phyloP scores from a whole-genome alignment of 164 flowering plant genomes.

The Liriodendron chinense region DNA sequence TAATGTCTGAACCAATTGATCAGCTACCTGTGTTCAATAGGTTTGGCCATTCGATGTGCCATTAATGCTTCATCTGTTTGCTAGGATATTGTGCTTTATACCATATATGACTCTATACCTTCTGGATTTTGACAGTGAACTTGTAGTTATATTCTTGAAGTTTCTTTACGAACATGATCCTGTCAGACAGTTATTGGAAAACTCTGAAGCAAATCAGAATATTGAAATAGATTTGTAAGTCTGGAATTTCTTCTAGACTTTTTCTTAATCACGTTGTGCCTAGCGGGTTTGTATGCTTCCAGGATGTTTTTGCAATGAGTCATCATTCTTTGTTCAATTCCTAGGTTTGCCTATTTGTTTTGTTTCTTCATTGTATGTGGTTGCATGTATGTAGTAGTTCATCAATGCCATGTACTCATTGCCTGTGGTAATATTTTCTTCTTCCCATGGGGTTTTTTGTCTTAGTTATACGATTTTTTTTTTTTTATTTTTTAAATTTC shows the following conservation, averaged over 20 bases:
- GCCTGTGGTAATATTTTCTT: too few species aligned
- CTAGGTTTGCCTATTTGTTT: not conserved
- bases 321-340: not conserved
- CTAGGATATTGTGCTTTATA: conserved; percentile 6
- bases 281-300: not conserved
- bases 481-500: too few species aligned
- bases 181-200: conserved; percentile 64
- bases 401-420: too few species aligned
- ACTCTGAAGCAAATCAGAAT: conserved; percentile 42
- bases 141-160: conserved; percentile 81
- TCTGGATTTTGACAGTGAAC: conserved; percentile 64
- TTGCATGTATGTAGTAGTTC: not conserved
- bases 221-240: conserved; percentile 82
- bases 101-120: conserved; percentile 8
- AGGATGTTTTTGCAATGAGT: not conserved
- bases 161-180: conserved; percentile 92
- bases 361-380: not conserved
- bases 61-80: conserved; percentile 11
- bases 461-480: too few species aligned
- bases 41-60: conserved; percentile 31
- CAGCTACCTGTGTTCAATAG: conserved; percentile 74
- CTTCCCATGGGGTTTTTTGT: too few species aligned
- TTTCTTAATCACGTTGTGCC: not conserved
- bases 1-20: conserved; percentile 89
- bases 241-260: not conserved